Evolutionary conservation across 441 rosid species (phyloP), one percentile per base, ranked within the genome.

Genomic region (Eruca vesicaria): DNA sequence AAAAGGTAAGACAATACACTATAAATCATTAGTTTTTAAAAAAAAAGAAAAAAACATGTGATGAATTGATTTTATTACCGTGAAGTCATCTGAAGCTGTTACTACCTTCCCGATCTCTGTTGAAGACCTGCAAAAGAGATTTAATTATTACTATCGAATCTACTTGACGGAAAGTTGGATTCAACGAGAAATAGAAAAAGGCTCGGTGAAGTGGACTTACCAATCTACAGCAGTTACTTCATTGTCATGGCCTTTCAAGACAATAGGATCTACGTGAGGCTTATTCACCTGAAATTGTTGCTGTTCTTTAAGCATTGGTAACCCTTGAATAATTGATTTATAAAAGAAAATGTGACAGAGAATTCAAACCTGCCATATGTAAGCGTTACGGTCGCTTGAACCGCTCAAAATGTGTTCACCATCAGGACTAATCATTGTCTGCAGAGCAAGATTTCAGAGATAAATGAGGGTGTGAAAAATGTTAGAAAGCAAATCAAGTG

Each of bases 221-320:
- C 98, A 96, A 73, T 90, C 93, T 53, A 93, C 97, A 56, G 97
- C 92, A 1, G 95, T 86, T 68, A 91, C 99, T 85, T 96, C 99
- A 38, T 86, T 90, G 66, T 84, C 87, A 7, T 91, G 97, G 55
- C 87, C 85, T 81, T 76, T 84, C 84, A 93, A 81, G 74, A 78
- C 60, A 77, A 82, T 67, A 58, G 98, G 94, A 78, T 86, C 91
- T 56, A 10, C 69, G 35, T 81, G 77, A 64, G 97, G 96, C 73
- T 86, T 87, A 76, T 88, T 84, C 72, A 90, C 90, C 98, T 92
- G 86, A 50, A 76, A 66, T 38, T 28, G 43, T 3, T 52, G 35
- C 29, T 16, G 6, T 29, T 59, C 31, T 2, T 23, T 71, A 61
- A 21, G 72, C 74, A 76, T 53, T 6, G 67, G 50, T 60, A 43